These are phyloP conservation scores for Mrakia blollopis DNA, from an alignment of 768 basidiomycete species.

Conservation along the genomic window DNA sequence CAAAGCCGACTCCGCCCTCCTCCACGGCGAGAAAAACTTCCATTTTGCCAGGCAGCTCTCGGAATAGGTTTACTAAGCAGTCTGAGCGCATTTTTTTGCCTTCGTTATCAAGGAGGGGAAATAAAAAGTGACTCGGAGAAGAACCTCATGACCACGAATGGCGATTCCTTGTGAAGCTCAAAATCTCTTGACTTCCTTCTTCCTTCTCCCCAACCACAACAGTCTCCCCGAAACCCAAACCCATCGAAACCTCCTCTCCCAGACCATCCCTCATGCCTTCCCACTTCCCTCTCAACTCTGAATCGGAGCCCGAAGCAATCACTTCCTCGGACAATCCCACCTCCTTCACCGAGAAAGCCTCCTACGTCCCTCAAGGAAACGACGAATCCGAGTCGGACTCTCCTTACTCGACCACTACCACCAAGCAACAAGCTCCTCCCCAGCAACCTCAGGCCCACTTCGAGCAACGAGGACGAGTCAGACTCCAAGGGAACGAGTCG, in stretches of 20 bases:
- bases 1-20: no score
- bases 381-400: constrained; percentile 11
- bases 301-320: not conserved
- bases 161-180: not conserved
- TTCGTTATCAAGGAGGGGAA: no score
- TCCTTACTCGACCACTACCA: not conserved
- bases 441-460: no score
- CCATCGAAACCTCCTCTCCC: not conserved
- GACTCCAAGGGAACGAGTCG: constrained; percentile 1
- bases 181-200: not conserved
- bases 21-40: no score
- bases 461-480: constrained; percentile 6
- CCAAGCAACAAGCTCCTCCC: not conserved
- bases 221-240: not conserved
- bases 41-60: no score
- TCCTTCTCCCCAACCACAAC: not conserved
- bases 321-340: not conserved
- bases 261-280: not conserved
- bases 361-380: constrained; percentile 16
- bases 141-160: no score
- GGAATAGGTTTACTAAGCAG: no score
- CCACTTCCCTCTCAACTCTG: not conserved
- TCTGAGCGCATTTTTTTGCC: no score
- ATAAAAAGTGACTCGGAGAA: no score
- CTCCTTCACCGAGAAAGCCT: not conserved